A percentile compares a stretch with the other conserved stretches of the same genome.
Evolutionary conservation across 2,329 filamentous ascomycete species (phyloP).

Genomic region (Uncinocarpus reesii): DNA sequence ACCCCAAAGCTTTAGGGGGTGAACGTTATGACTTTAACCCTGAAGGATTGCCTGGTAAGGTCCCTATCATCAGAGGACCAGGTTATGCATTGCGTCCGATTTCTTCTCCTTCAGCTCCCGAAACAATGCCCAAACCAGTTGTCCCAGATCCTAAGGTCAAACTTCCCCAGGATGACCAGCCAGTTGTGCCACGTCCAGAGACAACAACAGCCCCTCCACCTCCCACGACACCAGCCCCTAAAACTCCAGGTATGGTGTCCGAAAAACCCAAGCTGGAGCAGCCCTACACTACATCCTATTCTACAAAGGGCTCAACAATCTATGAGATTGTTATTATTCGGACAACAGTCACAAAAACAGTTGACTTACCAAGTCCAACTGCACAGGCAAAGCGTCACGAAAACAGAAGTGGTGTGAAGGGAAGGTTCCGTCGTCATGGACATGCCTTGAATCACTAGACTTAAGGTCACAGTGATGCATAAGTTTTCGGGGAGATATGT

Average conservation of each 20-base stretch:
- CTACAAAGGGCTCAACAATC: slow-evolving; percentile 13
- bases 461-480: not conserved
- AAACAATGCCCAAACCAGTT: not conserved
- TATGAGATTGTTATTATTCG: slow-evolving; percentile 15
- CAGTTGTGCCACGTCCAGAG: not conserved
- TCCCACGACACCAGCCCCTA: not conserved
- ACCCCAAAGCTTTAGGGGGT: slow-evolving; percentile 44
- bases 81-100: slow-evolving; percentile 20
- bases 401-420: not conserved
- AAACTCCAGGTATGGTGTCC: not conserved
- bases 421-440: not conserved
- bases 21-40: slow-evolving; percentile 50
- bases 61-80: slow-evolving; percentile 41
- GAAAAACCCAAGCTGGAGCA: not conserved
- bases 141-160: not conserved
- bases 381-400: not conserved
- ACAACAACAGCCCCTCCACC: not conserved
- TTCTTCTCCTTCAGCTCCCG: not conserved
- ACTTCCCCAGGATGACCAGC: not conserved
- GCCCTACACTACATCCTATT: slow-evolving; percentile 13
- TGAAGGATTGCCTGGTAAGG: slow-evolving; percentile 55
- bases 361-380: not conserved
- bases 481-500: not conserved
- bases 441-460: not conserved
- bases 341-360: slow-evolving; percentile 13